These are phyloP conservation scores for Lignosus rhinocerotis DNA, from an alignment of 1,284 basidiomycete species.

Conservation along the genomic window DNA sequence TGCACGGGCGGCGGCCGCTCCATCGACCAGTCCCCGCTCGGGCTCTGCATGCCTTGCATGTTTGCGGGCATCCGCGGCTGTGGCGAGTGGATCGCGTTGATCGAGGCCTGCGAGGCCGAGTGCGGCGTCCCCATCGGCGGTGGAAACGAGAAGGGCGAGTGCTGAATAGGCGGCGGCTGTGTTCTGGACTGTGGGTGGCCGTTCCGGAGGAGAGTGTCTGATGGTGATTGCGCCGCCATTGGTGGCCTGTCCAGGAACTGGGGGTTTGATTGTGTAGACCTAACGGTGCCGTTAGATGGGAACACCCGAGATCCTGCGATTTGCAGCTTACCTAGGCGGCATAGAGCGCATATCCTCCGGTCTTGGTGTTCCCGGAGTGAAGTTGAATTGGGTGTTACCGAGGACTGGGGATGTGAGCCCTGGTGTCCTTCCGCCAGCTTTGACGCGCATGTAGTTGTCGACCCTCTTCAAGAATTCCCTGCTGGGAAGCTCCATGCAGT, in stretches of 20 bases:
- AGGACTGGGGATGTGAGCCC: constrained; percentile 39
- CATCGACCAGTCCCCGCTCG: constrained; percentile 53
- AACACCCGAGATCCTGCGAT: neutral
- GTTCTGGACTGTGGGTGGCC: constrained; percentile 37
- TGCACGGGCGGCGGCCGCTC: constrained; percentile 44
- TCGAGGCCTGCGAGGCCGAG: constrained; percentile 43
- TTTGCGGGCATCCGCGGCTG: constrained; percentile 36
- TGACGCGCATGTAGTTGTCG: constrained; percentile 69
- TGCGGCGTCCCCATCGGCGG: constrained; percentile 35
- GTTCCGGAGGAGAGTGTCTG: constrained; percentile 44
- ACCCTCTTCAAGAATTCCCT: constrained; percentile 92
- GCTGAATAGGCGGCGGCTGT: constrained; percentile 42
- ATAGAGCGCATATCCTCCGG: constrained; percentile 31
- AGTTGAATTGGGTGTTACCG: constrained; percentile 33
- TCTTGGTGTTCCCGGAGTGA: constrained; percentile 28
- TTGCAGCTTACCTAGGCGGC: constrained; percentile 29
- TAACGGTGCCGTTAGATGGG: constrained; percentile 1
- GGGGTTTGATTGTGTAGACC: constrained; percentile 29
- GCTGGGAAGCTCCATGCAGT: constrained; percentile 79
- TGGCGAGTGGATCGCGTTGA: constrained; percentile 42
- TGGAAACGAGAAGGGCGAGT: constrained; percentile 47
- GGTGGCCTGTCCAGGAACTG: constrained; percentile 39
- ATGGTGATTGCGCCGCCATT: constrained; percentile 35
- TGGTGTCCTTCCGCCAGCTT: constrained; percentile 43
- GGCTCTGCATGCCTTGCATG: constrained; percentile 37